These are phyloP conservation scores for Spinacia oleracea DNA, from an alignment of 179 eudicot genomes.

Conservation along the genomic window DNA sequence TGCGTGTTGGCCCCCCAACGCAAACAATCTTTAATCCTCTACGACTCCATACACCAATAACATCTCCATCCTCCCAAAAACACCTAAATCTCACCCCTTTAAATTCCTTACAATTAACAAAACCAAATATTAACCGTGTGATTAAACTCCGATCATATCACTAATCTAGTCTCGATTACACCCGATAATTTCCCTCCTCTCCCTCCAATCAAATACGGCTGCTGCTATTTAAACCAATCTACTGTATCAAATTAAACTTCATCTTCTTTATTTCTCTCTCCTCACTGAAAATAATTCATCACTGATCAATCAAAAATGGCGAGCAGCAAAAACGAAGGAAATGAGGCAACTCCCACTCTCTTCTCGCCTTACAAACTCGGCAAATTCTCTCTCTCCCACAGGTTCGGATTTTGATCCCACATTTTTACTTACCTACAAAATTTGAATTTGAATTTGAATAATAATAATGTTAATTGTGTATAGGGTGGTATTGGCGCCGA, in stretches of 20 bases:
- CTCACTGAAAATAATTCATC: not conserved
- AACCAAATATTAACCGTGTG: not conserved
- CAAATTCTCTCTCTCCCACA: slow-evolving; percentile 61
- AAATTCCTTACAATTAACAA: not conserved
- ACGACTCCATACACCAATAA: too few species aligned
- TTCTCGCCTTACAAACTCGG: slow-evolving; percentile 70
- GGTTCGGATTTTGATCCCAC: too few species aligned
- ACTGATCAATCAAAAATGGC: slow-evolving; percentile 23
- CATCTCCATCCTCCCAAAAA: not conserved
- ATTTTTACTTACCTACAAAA: not conserved
- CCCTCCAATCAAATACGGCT: not conserved
- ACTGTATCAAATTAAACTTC: too few species aligned
- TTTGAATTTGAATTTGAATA: too few species aligned
- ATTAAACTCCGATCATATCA: not conserved
- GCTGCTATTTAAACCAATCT: not conserved
- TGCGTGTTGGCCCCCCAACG: not conserved
- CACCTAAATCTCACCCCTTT: not conserved
- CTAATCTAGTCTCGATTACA: not conserved
- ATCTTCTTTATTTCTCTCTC: slow-evolving; percentile 1
- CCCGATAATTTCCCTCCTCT: not conserved
- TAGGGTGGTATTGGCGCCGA: slow-evolving; percentile 87
- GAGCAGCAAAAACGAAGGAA: slow-evolving; percentile 12
- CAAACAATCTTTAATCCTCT: not conserved
- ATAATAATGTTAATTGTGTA: too few species aligned
- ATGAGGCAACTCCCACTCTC: slow-evolving; percentile 28